Conservation (phyloP, 2,329 filamentous ascomycete genomes). For the Neofusicoccum kwambonambiense region DNA sequence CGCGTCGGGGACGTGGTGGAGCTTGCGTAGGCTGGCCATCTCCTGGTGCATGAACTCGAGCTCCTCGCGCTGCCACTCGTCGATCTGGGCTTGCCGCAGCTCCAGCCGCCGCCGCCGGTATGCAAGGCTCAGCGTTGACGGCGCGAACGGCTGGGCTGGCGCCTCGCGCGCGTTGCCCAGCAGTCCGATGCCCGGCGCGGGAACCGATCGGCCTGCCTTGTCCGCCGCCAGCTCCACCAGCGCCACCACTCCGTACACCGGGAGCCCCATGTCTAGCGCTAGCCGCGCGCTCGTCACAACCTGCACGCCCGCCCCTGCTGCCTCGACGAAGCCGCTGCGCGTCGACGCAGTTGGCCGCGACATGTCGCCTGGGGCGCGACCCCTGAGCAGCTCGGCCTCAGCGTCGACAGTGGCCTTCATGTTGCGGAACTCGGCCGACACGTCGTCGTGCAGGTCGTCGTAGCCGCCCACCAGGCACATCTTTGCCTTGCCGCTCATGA, state of each 20-base stretch:
- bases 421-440: constrained; percentile 32
- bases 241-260: constrained; percentile 37
- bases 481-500: constrained; percentile 32
- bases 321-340: constrained; percentile 39
- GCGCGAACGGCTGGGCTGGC: constrained; percentile 18
- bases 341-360: constrained; percentile 36
- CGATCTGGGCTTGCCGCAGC: constrained; percentile 19
- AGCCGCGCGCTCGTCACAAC: constrained; percentile 34
- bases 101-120: constrained; percentile 29
- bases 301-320: constrained; percentile 38
- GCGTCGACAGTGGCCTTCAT: constrained; percentile 40
- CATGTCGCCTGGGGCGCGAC: constrained; percentile 32
- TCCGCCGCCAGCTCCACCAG: constrained; percentile 35
- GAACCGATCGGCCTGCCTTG: constrained; percentile 37
- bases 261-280: constrained; percentile 37
- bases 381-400: constrained; percentile 27
- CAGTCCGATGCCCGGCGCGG: constrained; percentile 40
- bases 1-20: neutral
- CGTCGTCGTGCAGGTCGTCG: constrained; percentile 36
- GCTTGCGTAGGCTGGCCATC: constrained; percentile 3
- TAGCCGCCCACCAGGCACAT: constrained; percentile 36
- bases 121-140: constrained; percentile 28
- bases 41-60: constrained; percentile 17
- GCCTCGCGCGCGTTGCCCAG: constrained; percentile 31
- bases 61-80: constrained; percentile 17